Conservation (phyloP, 2,329 filamentous ascomycete genomes). For the Diaporthe nobilis region DNA sequence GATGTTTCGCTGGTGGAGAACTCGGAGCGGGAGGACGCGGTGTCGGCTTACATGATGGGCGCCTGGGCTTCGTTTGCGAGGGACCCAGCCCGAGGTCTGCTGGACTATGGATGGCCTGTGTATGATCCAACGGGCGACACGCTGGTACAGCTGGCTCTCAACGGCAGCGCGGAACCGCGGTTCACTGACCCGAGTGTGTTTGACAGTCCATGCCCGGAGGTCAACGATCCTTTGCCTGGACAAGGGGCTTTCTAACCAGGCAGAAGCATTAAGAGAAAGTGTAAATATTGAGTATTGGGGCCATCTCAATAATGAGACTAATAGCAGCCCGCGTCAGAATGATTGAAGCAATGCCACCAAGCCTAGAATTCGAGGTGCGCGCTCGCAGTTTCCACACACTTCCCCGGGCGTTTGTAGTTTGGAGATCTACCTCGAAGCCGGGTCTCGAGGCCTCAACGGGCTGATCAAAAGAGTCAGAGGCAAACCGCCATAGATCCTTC, state of each 20-base stretch:
- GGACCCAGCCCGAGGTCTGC: conserved; percentile 23
- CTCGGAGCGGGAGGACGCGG: conserved; percentile 23
- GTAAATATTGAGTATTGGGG: not conserved
- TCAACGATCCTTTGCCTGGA: conserved; percentile 25
- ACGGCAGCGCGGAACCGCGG: conserved; percentile 9
- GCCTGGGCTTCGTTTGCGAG: conserved; percentile 36
- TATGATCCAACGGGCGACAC: conserved; percentile 18
- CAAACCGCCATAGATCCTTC: conserved; percentile 18
- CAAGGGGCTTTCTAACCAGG: conserved; percentile 27
- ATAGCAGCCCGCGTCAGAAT: not conserved
- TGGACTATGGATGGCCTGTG: conserved; percentile 31
- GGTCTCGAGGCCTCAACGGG: conserved; percentile 8
- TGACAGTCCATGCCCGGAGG: conserved; percentile 21
- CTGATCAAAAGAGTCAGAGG: not conserved
- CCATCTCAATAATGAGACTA: not conserved
- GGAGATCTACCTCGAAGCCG: not conserved
- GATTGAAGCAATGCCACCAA: not conserved
- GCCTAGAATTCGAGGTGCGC: not conserved
- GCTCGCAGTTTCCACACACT: not conserved
- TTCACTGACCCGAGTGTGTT: conserved; percentile 12
- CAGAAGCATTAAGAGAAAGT: not conserved
- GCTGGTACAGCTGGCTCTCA: conserved; percentile 28
- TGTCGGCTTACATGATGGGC: conserved; percentile 28
- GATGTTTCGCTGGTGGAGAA: conserved; percentile 35
- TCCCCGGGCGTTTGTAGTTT: not conserved